Evolutionary conservation across 148 eudicot genomes (phyloP), one percentile per base, ranked within the genome.

Genomic region (Fagopyrum homotropicum): DNA sequence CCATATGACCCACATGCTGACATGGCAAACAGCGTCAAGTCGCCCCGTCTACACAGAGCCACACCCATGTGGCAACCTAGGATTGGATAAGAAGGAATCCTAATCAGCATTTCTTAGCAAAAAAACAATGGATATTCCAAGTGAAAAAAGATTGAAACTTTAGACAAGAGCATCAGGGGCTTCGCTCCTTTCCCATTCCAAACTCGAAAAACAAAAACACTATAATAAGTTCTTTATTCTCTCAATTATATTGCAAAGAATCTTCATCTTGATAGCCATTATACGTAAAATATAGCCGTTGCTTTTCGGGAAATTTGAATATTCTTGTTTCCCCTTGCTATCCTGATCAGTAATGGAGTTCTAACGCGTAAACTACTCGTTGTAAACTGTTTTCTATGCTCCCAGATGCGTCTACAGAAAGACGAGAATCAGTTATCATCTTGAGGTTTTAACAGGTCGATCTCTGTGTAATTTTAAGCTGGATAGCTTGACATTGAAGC

Each of bases 1-100:
- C 69, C 69, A 63, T 44, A 63, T 12, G 74, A 35, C 15, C 74
- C 74, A 72, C 74, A 72, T 49, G 74, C 30, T 72, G 74, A 49
- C 74, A 47, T 72, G 74, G 74, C 74, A 72, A 72, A 72, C 74
- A 19, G 51, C 74, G 74, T 49, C 74, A 72, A 72, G 71, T 72
- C 74, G 35, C 74, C 54, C 15, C 51, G 55, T 46, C 55, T 17
- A 35, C 50, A 9, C 54, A 72, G 6, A 54, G 19, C 26, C 59
- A 55, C 7, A 5, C 70, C 45, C 47, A 68, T 26, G 54, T 72
- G 74, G 51, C 52, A 49, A 19, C 54, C 55, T 22, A 17, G 52
- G 54, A 72, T 47, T 46, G 51, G 74, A 72, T 72, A 19, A 17
- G 45, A 68, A 35, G 47, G 72, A 68, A 68, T 35, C 47, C 72